Evolutionary conservation across 192 early-diverging fungal genomes (phyloP).

Genomic region (Dispira parvispora): DNA sequence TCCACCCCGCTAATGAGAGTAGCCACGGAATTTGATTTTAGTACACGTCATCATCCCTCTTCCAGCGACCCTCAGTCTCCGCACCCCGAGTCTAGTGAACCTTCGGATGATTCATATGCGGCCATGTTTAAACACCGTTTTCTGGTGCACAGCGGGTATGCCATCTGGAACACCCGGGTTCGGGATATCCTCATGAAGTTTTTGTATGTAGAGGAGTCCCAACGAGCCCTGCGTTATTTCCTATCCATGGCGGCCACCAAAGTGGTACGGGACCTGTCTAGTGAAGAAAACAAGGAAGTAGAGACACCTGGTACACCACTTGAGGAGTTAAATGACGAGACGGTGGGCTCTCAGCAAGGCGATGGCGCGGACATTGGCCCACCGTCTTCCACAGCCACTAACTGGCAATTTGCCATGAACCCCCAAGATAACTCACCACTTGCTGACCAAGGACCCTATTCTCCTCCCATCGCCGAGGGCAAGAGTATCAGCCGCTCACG

Average conservation of each 20-base stretch:
- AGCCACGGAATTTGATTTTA: not conserved
- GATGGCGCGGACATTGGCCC: not conserved
- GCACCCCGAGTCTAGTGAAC: constrained; percentile 12
- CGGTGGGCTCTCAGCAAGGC: not conserved
- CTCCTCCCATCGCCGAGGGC: not conserved
- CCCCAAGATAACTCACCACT: not conserved
- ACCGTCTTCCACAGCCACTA: not conserved
- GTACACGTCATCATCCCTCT: not conserved
- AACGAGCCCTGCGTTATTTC: constrained; percentile 59
- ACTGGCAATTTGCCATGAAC: not conserved
- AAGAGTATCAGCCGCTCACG: not conserved
- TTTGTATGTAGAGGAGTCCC: constrained; percentile 47
- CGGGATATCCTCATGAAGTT: constrained; percentile 68
- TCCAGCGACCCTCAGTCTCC: not conserved
- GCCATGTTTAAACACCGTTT: constrained; percentile 51
- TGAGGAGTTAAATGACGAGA: not conserved
- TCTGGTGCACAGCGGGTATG: constrained; percentile 66
- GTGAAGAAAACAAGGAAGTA: not conserved
- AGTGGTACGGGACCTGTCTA: constrained; percentile 47
- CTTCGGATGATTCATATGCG: constrained; percentile 25
- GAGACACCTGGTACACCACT: not conserved
- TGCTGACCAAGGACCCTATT: not conserved
- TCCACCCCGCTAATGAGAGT: not conserved
- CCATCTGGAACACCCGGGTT: constrained; percentile 73
- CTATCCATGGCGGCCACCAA: constrained; percentile 65